Base-by-base conservation (phyloP, 2,329 filamentous ascomycete species). In the Stromatinia cepivora region DNA sequence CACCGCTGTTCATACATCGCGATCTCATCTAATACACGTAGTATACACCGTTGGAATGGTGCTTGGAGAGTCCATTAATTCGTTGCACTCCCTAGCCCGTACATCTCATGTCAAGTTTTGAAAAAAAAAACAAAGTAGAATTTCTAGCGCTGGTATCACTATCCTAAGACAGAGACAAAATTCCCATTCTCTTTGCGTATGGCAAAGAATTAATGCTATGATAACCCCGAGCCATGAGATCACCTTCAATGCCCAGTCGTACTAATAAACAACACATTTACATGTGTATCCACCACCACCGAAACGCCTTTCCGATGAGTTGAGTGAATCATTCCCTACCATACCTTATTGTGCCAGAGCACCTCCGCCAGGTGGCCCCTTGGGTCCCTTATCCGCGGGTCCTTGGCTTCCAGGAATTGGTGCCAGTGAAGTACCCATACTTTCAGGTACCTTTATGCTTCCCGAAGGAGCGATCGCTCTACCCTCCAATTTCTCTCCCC, bases 401-500 rank as follows among this genome's bases (percentile, higher is more conserved):
- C 71, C 68, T 56, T 68, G 63, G 62, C 72, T 74, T 34, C 75
- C 73, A 10, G 75, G 75, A 46, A 75, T 74, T 2, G 70, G 71
- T 17, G 76, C 73, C 13, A 78, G 73, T 31, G 76, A 20, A 28
- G 71, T 68, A 50, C 71, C 67, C n/a, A 75, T 58, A 22, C 74
- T 52, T 20, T 73, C 70, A 5, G 92, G 92, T 22, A 94, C 80
- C 76, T 91, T 90, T 79, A 94, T 88, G 2, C 87, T 88, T 28
- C 85, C 81, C 66, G 84, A 80, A 28, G 87, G 84, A 71, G 87
- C 82, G 71, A 84, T 86, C 64, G 92, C 81, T 71, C 92, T 92
- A 58, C 87, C 86, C 0, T 89, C 84, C 50, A 99, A 83, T 77
- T 91, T 90, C 81, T 97, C 93, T 48, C 95, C 95, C 66, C 87